phyloP scores from a whole-genome alignment of 1,139 yeast species.

The Taphrina confusa region DNA sequence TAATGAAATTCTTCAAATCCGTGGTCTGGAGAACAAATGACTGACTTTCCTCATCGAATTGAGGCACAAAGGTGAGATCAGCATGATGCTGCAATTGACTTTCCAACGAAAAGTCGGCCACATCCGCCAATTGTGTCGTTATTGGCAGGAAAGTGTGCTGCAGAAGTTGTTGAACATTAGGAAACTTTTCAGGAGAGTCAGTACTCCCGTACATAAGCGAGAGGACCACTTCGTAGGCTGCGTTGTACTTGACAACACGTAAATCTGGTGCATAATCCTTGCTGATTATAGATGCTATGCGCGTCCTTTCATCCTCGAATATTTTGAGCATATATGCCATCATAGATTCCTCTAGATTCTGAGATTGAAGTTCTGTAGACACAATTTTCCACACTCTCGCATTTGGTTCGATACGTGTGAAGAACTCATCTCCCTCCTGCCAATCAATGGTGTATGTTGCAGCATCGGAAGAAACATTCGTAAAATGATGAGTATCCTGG shows the following conservation, averaged over 20 bases:
- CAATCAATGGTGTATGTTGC: slow-evolving; percentile 5
- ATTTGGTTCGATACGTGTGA: background rate
- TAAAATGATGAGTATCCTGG: slow-evolving; percentile 40
- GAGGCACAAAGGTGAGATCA: slow-evolving; percentile 47
- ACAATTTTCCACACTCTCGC: slow-evolving; percentile 51
- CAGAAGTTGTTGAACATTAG: slow-evolving; percentile 59
- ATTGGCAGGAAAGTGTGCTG: slow-evolving; percentile 53
- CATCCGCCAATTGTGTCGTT: slow-evolving; percentile 51
- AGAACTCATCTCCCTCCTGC: background rate
- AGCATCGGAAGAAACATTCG: slow-evolving; percentile 50
- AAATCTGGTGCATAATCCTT: slow-evolving; percentile 1
- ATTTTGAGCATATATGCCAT: background rate
- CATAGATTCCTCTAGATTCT: slow-evolving; percentile 12
- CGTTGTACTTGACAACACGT: slow-evolving; percentile 51
- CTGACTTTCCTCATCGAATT: slow-evolving; percentile 39
- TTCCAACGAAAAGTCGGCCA: slow-evolving; percentile 72
- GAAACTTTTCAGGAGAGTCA: slow-evolving; percentile 50
- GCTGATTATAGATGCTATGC: background rate
- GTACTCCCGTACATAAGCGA: slow-evolving; percentile 63
- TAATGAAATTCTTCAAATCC: slow-evolving; percentile 69
- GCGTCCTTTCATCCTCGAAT: slow-evolving; percentile 1
- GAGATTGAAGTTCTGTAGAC: slow-evolving; percentile 45
- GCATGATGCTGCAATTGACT: slow-evolving; percentile 77
- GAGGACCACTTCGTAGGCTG: slow-evolving; percentile 66
- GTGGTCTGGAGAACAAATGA: slow-evolving; percentile 43